Base-by-base conservation (phyloP, 371 early-diverging fungal species). In the Entomophthora muscae region DNA sequence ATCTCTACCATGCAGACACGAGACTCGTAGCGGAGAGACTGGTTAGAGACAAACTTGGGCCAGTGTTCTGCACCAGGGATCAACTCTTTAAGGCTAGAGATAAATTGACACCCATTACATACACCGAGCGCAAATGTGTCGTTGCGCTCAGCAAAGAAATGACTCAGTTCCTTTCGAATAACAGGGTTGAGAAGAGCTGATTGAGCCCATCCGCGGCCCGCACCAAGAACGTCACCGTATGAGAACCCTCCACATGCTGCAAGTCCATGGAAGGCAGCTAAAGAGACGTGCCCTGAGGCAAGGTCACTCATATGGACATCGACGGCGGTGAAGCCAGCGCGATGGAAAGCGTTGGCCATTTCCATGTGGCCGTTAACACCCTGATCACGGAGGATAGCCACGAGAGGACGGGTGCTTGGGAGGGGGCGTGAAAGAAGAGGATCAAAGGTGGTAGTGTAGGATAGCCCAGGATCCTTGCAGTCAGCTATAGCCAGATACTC, bases 231-330 rank as follows among this genome's bases (percentile, higher is more conserved):
- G 74, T 97, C 98, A 70, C 98, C 98, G 71, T 96, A 96, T 0
- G 89, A 87, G 83, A 97, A 97, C 7, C 98, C 98, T 72, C 98
- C 98, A 66, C 94, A 93, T 21, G 89, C 89, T 24, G 90, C 96
- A 53, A 96, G 73, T 27, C 96, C 98, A 55, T 79, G 76, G 72
- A 93, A 94, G 52, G 74, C 81, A 61, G 71, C 72, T 23, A 95
- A 73, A 0, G 78, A 69, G 5, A 83, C 81, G 66, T 78, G 74
- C n/a, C 86, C 86, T 26, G 76, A 66, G 51, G 95, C 69, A 52
- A 97, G 75, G 67, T 97, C 96, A 3, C 91, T 86, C 96, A 97
- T 97, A 73, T 97, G 98, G 1, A 97, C 93, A 73, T 97, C 96
- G 1, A 94, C 85, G 21, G 89, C 81, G 2, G 77, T 78, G 71